Evolutionary conservation across 164 flowering plant genomes (phyloP).

Genomic region (Protea cynaroides): DNA sequence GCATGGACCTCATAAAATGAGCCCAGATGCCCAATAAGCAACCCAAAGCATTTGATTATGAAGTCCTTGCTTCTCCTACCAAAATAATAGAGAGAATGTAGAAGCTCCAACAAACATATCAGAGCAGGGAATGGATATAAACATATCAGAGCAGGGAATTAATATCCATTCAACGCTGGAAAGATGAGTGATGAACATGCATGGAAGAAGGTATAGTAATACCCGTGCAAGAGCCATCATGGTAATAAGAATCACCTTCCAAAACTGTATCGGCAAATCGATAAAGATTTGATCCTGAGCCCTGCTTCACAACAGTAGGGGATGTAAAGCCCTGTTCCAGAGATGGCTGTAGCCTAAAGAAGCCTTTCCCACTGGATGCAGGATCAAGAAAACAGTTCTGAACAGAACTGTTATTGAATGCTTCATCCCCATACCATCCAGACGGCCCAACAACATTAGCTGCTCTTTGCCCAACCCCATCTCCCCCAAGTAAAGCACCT

Average conservation of each 20-base stretch:
- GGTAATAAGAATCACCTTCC: conserved; percentile 13
- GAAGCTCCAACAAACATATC: no score
- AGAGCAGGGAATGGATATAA: neutral
- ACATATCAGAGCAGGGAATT: neutral
- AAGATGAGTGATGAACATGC: conserved; percentile 14
- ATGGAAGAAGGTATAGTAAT: conserved; percentile 5
- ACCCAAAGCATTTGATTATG: no score
- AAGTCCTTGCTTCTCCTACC: no score
- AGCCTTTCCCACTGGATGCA: conserved; percentile 7
- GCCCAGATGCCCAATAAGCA: no score
- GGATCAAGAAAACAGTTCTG: conserved; percentile 4
- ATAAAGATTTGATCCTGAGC: conserved; percentile 29
- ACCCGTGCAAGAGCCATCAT: conserved; percentile 9
- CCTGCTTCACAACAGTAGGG: conserved; percentile 9
- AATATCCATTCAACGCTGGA: conserved; percentile 4
- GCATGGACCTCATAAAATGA: no score
- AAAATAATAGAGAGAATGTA: no score
- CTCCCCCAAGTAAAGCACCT: conserved; percentile 6
- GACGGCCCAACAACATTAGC: conserved; percentile 6
- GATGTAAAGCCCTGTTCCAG: conserved; percentile 19
- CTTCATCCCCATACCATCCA: conserved; percentile 23
- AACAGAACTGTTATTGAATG: conserved; percentile 7
- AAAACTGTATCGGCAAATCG: conserved; percentile 38
- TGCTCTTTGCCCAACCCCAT: conserved; percentile 9
- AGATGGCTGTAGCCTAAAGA: conserved; percentile 16